These are phyloP conservation scores for Xanthoconium stramineum DNA, from an alignment of 768 basidiomycete genomes.

Conservation along the genomic window DNA sequence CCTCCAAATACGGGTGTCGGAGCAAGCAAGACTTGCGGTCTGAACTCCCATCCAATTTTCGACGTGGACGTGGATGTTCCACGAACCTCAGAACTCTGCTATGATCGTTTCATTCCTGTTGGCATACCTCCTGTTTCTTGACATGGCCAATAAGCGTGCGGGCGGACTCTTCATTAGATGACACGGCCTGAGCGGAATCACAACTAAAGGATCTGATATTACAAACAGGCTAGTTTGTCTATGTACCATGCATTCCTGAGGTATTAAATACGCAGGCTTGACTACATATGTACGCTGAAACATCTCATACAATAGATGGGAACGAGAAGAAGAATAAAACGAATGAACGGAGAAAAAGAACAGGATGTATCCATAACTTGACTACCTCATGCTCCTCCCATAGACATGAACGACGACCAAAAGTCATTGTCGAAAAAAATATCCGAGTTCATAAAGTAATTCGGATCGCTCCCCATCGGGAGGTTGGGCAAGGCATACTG, in stretches of 20 bases:
- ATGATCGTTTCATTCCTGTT: neutral
- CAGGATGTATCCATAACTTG: neutral
- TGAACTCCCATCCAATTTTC: constrained; percentile 10
- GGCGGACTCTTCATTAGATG: neutral
- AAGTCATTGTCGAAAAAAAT: constrained; percentile 42
- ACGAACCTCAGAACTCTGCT: neutral
- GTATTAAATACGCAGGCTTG: constrained; percentile 6
- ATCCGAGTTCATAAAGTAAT: constrained; percentile 35
- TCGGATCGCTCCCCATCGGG: constrained; percentile 25
- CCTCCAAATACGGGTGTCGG: constrained; percentile 40
- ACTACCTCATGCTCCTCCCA: constrained; percentile 12
- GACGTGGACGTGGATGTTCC: neutral
- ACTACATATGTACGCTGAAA: constrained; percentile 2
- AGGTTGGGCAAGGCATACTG: constrained; percentile 22
- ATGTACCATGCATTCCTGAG: neutral
- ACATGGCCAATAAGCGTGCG: neutral
- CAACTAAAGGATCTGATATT: neutral
- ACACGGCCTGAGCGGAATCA: neutral
- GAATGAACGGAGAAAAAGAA: neutral
- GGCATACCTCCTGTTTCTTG: neutral
- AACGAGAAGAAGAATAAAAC: neutral
- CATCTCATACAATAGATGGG: neutral
- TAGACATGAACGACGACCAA: constrained; percentile 40
- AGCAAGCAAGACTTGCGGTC: constrained; percentile 31
- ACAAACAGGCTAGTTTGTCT: constrained; percentile 4